Percentiles rank a stretch among this genome's conserved stretches.
These are phyloP conservation scores for Lecanosticta acicola DNA, from an alignment of 2,329 filamentous ascomycete species.

Conservation along the genomic window DNA sequence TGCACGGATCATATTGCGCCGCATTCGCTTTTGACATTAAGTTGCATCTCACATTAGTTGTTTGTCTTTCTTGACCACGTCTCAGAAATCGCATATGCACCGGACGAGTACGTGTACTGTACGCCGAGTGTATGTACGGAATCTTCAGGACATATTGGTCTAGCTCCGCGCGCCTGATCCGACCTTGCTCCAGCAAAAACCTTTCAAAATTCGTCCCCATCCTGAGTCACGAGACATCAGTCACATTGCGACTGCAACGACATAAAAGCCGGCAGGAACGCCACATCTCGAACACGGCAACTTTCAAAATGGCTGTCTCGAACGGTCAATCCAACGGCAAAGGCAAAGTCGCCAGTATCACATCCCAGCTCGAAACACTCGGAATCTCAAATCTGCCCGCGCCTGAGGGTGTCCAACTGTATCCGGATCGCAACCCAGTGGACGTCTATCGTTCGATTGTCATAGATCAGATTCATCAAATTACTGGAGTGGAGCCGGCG, in stretches of 20 bases:
- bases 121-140: slow-evolving; percentile 17
- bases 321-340: slow-evolving; percentile 12
- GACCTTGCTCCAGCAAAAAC: slow-evolving; percentile 3
- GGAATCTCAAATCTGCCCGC: slow-evolving; percentile 27
- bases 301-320: slow-evolving; percentile 18
- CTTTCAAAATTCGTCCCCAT: slow-evolving; percentile 6
- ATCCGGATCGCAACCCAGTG: slow-evolving; percentile 66
- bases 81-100: no score
- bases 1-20: no score
- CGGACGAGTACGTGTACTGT: no score
- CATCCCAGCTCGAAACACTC: slow-evolving; percentile 26
- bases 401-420: slow-evolving; percentile 28
- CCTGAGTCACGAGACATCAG: slow-evolving; percentile 15
- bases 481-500: slow-evolving; percentile 63
- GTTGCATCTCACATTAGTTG: no score
- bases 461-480: slow-evolving; percentile 59
- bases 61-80: not conserved
- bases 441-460: slow-evolving; percentile 77
- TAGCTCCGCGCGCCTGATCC: slow-evolving; percentile 7
- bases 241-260: slow-evolving; percentile 6
- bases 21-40: no score
- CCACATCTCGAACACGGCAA: not conserved
- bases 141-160: slow-evolving; percentile 3
- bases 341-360: slow-evolving; percentile 23
- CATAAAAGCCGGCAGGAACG: slow-evolving; percentile 2